Evolutionary conservation across 2,329 filamentous ascomycete species (phyloP).

Genomic region (Hirsutella minnesotensis): DNA sequence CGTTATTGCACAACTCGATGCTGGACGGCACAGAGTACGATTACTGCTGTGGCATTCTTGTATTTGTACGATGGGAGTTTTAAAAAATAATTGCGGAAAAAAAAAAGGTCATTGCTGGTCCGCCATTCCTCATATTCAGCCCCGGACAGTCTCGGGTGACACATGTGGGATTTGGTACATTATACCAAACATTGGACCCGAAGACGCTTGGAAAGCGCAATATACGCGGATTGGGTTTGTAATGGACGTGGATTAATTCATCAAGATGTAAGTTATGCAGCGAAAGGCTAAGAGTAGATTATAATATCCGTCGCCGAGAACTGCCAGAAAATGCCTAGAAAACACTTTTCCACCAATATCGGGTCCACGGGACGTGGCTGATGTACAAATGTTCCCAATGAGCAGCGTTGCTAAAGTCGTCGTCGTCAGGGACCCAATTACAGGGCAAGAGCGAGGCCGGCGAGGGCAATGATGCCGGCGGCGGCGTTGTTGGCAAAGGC

Average conservation of each 20-base stretch:
- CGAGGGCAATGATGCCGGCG: constrained; percentile 10
- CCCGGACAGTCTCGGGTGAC: too few relatives aligned
- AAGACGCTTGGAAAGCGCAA: too few relatives aligned
- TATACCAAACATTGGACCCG: too few relatives aligned
- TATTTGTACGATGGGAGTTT: constrained; percentile 5
- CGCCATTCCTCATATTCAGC: too few relatives aligned
- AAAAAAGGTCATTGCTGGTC: not conserved
- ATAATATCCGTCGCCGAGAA: too few relatives aligned
- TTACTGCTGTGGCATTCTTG: constrained; percentile 7
- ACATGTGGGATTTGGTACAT: too few relatives aligned
- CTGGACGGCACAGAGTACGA: constrained; percentile 8
- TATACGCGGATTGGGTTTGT: too few relatives aligned
- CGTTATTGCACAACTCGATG: constrained; percentile 6
- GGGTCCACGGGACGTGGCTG: too few relatives aligned
- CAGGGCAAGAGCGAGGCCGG: constrained; percentile 10
- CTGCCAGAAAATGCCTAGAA: too few relatives aligned
- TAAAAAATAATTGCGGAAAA: not conserved
- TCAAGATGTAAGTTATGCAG: not conserved
- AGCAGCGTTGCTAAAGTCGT: too few relatives aligned
- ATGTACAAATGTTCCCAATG: not conserved
- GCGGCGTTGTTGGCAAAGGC: constrained; percentile 8
- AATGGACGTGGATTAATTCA: not conserved
- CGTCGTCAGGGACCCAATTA: not conserved
- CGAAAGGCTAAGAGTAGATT: too few relatives aligned
- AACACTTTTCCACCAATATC: too few relatives aligned